phyloP scores from a whole-genome alignment of 2,329 filamentous ascomycete genomes.

The Daldinia eschscholtzii region DNA sequence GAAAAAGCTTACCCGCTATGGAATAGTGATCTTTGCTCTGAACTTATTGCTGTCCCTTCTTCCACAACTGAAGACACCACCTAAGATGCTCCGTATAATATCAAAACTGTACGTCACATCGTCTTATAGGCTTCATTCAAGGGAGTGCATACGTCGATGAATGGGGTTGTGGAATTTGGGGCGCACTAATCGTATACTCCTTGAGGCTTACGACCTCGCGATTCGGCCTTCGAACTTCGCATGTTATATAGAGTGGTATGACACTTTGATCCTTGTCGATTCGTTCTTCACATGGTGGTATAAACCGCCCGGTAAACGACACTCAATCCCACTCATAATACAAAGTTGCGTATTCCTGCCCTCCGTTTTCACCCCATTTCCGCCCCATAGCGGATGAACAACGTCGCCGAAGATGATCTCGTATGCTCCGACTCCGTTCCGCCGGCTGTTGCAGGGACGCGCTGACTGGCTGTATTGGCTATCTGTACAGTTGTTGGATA shows the following conservation, averaged over 20 bases:
- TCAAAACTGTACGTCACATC: background rate
- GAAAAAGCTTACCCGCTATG: background rate
- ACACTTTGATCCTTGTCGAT: conserved; percentile 7
- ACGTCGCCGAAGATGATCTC: conserved; percentile 25
- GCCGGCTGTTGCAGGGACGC: conserved; percentile 11
- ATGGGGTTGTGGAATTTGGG: background rate
- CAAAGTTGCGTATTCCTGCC: background rate
- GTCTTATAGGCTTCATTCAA: background rate
- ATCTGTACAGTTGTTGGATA: background rate
- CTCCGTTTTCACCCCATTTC: background rate
- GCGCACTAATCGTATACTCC: background rate
- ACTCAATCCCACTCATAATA: background rate
- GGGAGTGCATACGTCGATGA: background rate
- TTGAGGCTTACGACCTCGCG: conserved; percentile 4
- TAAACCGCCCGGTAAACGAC: background rate
- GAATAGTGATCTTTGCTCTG: background rate
- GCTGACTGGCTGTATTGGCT: background rate
- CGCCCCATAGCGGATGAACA: background rate
- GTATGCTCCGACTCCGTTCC: conserved; percentile 19
- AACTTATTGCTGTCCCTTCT: background rate
- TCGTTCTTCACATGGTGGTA: conserved; percentile 17
- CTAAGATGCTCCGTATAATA: background rate
- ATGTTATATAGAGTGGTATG: conserved; percentile 14
- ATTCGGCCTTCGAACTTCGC: background rate
- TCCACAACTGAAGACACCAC: background rate